Conservation (phyloP, 208 protist species). For the Trypanosoma melophagium region DNA sequence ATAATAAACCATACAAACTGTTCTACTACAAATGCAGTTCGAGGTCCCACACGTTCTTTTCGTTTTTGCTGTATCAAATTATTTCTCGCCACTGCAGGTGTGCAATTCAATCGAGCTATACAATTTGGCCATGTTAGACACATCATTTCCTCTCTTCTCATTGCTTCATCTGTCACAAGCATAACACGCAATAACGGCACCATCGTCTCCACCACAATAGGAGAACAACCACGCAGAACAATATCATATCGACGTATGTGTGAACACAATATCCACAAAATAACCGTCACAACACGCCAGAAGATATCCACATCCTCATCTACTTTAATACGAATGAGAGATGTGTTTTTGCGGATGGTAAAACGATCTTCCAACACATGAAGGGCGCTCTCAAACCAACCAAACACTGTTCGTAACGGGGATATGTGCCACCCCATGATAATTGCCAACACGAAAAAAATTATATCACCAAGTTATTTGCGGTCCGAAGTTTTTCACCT, state of each 20-base stretch:
- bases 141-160: slow-evolving; percentile 18
- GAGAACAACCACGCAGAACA: slow-evolving; percentile 26
- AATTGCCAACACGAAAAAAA: not conserved
- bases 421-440: slow-evolving; percentile 2
- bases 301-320: slow-evolving; percentile 13
- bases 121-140: no score
- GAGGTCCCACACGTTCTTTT: slow-evolving; percentile 20
- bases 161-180: slow-evolving; percentile 22
- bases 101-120: no score
- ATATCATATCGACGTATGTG: slow-evolving; percentile 17
- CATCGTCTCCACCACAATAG: slow-evolving; percentile 36
- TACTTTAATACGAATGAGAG: not conserved
- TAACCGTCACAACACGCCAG: slow-evolving; percentile 10
- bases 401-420: not conserved
- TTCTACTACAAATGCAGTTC: slow-evolving; percentile 23
- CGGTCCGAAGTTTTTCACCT: not conserved
- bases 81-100: not conserved
- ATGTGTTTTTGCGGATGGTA: slow-evolving; percentile 9
- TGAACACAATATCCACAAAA: slow-evolving; percentile 18
- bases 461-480: not conserved
- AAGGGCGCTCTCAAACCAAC: slow-evolving; percentile 1
- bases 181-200: slow-evolving; percentile 33
- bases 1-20: slow-evolving; percentile 26
- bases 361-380: slow-evolving; percentile 24
- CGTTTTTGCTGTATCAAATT: not conserved